These are phyloP conservation scores for Camillea tinctor DNA, from an alignment of 2,329 filamentous ascomycete genomes.

Conservation along the genomic window DNA sequence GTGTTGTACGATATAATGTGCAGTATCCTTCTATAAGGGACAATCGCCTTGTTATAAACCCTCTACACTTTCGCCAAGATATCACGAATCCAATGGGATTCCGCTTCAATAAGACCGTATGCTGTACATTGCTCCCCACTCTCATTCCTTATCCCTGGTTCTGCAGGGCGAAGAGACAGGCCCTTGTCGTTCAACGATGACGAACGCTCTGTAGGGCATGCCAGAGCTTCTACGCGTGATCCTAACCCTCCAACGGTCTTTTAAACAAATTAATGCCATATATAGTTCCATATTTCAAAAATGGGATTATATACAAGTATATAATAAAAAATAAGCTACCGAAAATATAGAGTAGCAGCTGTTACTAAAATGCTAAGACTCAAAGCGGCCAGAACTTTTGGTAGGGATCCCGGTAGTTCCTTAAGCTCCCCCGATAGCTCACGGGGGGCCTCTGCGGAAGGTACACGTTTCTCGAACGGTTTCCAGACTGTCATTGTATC, in stretches of 20 bases:
- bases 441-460: background rate
- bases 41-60: constrained; percentile 8
- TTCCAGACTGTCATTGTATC: background rate
- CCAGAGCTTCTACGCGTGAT: background rate
- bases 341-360: too few relatives aligned
- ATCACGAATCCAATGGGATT: constrained; percentile 10
- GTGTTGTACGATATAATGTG: background rate
- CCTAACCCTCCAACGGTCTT: too few relatives aligned
- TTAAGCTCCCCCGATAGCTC: background rate
- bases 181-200: constrained; percentile 7
- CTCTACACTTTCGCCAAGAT: constrained; percentile 17
- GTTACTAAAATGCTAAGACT: too few relatives aligned
- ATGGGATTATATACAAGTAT: too few relatives aligned
- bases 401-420: too few relatives aligned
- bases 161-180: constrained; percentile 2
- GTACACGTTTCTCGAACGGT: background rate
- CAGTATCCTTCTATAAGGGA: constrained; percentile 7
- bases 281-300: too few relatives aligned
- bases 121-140: constrained; percentile 13
- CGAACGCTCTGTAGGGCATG: background rate
- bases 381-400: too few relatives aligned
- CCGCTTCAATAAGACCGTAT: constrained; percentile 1
- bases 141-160: constrained; percentile 12
- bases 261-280: too few relatives aligned
- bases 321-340: too few relatives aligned